Evolutionary conservation across 352 stramenopile genomes (phyloP), one percentile per base, ranked within the genome.

Genomic region (Pythium rishiriense): DNA sequence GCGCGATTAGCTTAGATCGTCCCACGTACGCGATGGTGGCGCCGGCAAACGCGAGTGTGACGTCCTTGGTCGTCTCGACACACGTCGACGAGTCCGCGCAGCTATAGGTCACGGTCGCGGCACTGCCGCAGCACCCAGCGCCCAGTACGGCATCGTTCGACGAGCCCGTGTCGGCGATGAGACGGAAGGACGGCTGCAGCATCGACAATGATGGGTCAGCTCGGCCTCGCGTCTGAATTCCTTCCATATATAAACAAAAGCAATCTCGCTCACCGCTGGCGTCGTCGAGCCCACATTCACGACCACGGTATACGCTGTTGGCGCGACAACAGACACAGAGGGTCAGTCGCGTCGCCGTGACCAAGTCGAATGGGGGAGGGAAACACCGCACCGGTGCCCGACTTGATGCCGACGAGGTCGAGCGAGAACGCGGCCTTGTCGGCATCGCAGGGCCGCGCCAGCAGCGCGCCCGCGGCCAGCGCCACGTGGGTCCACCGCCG

Each of bases 101-200:
- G 43, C 69, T 81, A 68, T 86, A 95, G n/a, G 78, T 85, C 21
- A 79, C 70, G 1, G 77, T 42, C 7, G 76, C 76, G 22, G 69
- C 63, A 1, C 55, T 61, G 0, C 71, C 81, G 41, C 86, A 95
- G 70, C 86, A 95, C 37, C 70, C 70, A 10, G 69, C 24, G 19
- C 83, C 79, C 6, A 93, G 73, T 29, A 93, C 74, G 1, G 86
- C 86, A 35, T 88, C 79, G 46, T 93, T 95, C 11, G 84, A 90
- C n/a, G 86, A 95, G 2, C 86, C 86, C 0, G 86, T 95, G 70
- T 95, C 86, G 47, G 83, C 79, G 41, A 95, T 89, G 15, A 95
- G 54, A 43, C 77, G 76, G 53, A 91, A 95, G 4, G 73, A 75
- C n/a, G 88, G 89, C 83, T 91, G 21, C 48, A 25, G 6, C 8